phyloP scores from a whole-genome alignment of 768 basidiomycete genomes.

The Lepiota subincarnata region DNA sequence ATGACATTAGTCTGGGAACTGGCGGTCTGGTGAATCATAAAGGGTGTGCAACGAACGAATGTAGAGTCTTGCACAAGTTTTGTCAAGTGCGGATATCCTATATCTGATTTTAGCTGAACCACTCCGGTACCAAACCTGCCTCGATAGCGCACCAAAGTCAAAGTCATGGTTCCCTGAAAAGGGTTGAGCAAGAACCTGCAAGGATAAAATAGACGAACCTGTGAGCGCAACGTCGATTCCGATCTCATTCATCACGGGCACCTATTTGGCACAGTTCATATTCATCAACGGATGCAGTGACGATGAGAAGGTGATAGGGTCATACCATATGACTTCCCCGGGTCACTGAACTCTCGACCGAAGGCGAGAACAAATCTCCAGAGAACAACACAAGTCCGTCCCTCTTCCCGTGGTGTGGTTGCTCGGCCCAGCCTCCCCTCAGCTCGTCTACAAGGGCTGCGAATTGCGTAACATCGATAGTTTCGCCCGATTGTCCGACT shows the following conservation, averaged over 20 bases:
- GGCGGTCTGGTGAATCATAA: neutral
- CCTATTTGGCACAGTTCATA: constrained; percentile 34
- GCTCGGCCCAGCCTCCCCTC: constrained; percentile 50
- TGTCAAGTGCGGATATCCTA: constrained; percentile 33
- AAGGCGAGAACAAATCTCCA: constrained; percentile 86
- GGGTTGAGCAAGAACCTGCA: neutral
- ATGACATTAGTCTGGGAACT: neutral
- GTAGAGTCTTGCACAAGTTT: constrained; percentile 67
- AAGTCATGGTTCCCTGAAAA: constrained; percentile 87
- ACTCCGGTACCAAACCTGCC: neutral
- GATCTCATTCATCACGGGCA: constrained; percentile 81
- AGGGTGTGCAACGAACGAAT: constrained; percentile 50
- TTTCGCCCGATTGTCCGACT: constrained; percentile 45
- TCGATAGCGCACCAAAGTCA: constrained; percentile 60
- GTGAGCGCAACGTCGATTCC: constrained; percentile 77
- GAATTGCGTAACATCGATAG: constrained; percentile 88
- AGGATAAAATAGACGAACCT: constrained; percentile 44
- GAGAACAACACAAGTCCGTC: constrained; percentile 85
- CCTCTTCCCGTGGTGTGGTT: constrained; percentile 38
- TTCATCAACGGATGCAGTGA: neutral
- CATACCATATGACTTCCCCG: constrained; percentile 88
- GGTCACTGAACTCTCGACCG: constrained; percentile 82
- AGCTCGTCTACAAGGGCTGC: constrained; percentile 64
- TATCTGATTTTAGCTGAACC: neutral
- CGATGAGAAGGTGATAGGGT: neutral